phyloP scores from a whole-genome alignment of 768 basidiomycete species.

The Kwoniella dendrophila region DNA sequence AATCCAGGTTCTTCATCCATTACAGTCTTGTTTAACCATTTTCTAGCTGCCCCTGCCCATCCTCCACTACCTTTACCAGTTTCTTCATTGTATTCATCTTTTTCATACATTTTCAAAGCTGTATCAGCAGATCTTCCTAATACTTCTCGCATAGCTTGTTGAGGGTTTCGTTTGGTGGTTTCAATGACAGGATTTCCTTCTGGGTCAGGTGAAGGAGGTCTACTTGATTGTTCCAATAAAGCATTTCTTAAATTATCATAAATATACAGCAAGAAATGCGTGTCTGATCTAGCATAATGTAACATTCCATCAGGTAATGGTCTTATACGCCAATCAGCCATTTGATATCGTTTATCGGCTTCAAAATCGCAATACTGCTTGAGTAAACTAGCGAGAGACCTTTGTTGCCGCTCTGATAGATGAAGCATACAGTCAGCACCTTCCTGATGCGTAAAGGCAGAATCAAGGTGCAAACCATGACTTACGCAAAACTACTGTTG shows the following conservation, averaged over 20 bases:
- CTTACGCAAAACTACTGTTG: constrained; percentile 78
- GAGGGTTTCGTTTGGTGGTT: constrained; percentile 58
- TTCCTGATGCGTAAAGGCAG: too few species aligned
- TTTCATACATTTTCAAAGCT: constrained; percentile 69
- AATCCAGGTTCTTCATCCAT: constrained; percentile 61
- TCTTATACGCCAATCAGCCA: constrained; percentile 95
- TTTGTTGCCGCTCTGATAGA: constrained; percentile 71
- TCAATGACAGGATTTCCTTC: constrained; percentile 51
- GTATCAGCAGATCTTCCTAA: constrained; percentile 76
- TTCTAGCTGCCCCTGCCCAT: constrained; percentile 75
- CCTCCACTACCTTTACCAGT: constrained; percentile 69
- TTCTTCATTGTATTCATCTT: constrained; percentile 70
- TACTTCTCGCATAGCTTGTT: constrained; percentile 65
- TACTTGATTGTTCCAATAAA: constrained; percentile 61
- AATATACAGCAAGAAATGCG: constrained; percentile 89
- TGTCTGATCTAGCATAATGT: constrained; percentile 90
- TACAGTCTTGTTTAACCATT: constrained; percentile 70
- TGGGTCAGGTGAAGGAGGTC: constrained; percentile 35
- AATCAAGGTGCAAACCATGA: too few species aligned
- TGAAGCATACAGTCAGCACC: neutral
- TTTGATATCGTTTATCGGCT: constrained; percentile 92
- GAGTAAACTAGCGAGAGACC: constrained; percentile 80
- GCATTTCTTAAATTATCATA: constrained; percentile 88
- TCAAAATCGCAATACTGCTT: constrained; percentile 86
- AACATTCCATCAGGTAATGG: constrained; percentile 88